Conservation (phyloP, 805 yeast genomes). For the Candida insectorum region DNA sequence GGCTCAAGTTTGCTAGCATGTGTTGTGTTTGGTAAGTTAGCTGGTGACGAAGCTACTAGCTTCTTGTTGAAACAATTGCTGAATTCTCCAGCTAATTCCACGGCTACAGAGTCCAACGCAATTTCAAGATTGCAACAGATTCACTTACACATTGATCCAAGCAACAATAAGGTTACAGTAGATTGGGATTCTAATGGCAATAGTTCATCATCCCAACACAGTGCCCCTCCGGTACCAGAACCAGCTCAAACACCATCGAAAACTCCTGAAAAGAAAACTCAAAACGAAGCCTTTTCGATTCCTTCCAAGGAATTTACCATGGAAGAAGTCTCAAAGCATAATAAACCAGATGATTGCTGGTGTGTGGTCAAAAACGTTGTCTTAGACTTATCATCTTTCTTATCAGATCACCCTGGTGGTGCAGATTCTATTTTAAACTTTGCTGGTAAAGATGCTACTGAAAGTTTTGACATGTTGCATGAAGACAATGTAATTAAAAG, state of each 20-base stretch:
- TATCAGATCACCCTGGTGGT: constrained; percentile 59
- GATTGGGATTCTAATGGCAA: constrained; percentile 16
- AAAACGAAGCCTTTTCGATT: constrained; percentile 16
- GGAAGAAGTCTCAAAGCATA: constrained; percentile 48
- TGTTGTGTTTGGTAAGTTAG: constrained; percentile 51
- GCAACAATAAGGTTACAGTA: constrained; percentile 26
- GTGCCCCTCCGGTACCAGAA: background rate
- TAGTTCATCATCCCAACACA: background rate
- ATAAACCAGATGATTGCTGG: constrained; percentile 49
- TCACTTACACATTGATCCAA: constrained; percentile 43
- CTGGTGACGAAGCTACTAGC: constrained; percentile 40
- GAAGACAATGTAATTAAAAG: constrained; percentile 52
- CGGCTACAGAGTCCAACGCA: constrained; percentile 5
- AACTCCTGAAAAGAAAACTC: background rate
- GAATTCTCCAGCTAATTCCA: no score
- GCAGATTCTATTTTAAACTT: constrained; percentile 48
- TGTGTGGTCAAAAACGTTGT: constrained; percentile 52
- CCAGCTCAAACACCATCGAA: background rate
- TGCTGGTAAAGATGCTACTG: constrained; percentile 49
- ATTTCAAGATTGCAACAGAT: constrained; percentile 39
- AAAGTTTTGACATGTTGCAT: constrained; percentile 51
- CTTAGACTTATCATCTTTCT: constrained; percentile 44
- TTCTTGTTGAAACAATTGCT: constrained; percentile 26
- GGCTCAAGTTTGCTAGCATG: constrained; percentile 58
- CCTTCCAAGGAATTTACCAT: constrained; percentile 47